Base-by-base conservation (phyloP, 108 stramenopile genomes). In the Pseudonitzschia delicatissima region DNA sequence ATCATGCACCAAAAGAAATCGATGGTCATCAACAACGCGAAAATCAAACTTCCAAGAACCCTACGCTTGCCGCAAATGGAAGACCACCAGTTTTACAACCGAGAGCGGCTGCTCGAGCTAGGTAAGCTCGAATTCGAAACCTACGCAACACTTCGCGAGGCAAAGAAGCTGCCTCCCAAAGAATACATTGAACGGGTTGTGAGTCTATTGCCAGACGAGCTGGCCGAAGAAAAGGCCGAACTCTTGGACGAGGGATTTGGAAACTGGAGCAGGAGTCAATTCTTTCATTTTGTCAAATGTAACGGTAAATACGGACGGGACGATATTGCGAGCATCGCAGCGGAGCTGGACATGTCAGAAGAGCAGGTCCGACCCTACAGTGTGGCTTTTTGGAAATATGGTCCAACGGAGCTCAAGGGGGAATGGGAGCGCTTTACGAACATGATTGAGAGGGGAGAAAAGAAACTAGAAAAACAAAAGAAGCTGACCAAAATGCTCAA, bases 61-160 rank as follows among this genome's bases (percentile, higher is more conserved):
- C 62, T 93, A 25, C 86, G 86, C 28, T 40, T 93, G 47, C 92
- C 95, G n/a, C 77, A 72, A 27, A 96, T 96, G 95, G 93, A 95
- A 74, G 94, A 96, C 68, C 91, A 93, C 62, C 95, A 97, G 61
- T 97, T 98, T 65, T 97, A 90, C 88, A 88, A 96, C 64, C 71
- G 86, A 23, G 92, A 93, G 35, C 74, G 94, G 6, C 69, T 98
- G 27, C 57, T 91, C 49, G 92, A 93, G 50, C 69, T 98, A 31
- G 81, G 82, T 50, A 87, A 86, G 42, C 63, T 90, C 18, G 88
- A 93, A 66, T 86, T 89, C 57, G 82, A 85, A 64, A 82, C 77
- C 15, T 88, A 86, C 72, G 94, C 82, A 18, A 77, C 76, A n/a
- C 73, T 96, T 29, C 72, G 82, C n/a, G 87, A 92, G 59, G 72